Evolutionary conservation across 2,329 filamentous ascomycete species (phyloP).

Genomic region (Tolypocladium pustulatum): DNA sequence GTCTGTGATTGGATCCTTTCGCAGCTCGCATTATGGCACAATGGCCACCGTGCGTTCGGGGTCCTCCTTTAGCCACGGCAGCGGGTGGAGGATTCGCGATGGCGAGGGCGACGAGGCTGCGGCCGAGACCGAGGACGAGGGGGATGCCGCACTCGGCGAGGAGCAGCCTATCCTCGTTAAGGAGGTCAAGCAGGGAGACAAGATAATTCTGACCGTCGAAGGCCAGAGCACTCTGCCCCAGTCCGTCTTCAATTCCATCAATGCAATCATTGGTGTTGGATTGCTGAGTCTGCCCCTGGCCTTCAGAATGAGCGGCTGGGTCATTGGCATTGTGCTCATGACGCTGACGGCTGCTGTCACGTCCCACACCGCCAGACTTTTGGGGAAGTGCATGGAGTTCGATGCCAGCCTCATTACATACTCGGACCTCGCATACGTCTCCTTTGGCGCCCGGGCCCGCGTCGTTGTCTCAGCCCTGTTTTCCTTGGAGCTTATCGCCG

Average conservation of each 20-base stretch:
- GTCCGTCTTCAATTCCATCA: constrained; percentile 93
- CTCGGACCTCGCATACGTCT: constrained; percentile 84
- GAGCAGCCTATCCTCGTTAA: constrained; percentile 74
- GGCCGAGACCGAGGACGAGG: constrained; percentile 10
- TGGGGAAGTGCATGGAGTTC: constrained; percentile 81
- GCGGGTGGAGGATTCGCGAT: constrained; percentile 9
- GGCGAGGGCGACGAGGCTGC: constrained; percentile 15
- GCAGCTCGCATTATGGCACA: constrained; percentile 42
- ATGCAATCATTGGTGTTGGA: constrained; percentile 83
- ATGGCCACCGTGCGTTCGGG: constrained; percentile 26
- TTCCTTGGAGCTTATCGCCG: constrained; percentile 74
- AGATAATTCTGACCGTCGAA: constrained; percentile 71
- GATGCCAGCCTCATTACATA: constrained; percentile 85
- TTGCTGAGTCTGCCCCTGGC: constrained; percentile 82
- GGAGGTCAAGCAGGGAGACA: constrained; percentile 80
- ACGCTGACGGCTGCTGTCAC: constrained; percentile 66
- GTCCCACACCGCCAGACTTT: constrained; percentile 72
- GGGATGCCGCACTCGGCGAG: constrained; percentile 40
- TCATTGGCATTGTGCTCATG: constrained; percentile 69
- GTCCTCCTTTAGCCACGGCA: constrained; percentile 35
- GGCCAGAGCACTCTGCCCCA: constrained; percentile 93
- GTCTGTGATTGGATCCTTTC: constrained; percentile 51
- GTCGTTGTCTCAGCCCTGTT: constrained; percentile 79
- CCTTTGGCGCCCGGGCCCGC: constrained; percentile 74
- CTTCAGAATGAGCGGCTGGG: constrained; percentile 79